These are phyloP conservation scores for Brassica incana DNA, from an alignment of 345 rosid species.

Conservation along the genomic window DNA sequence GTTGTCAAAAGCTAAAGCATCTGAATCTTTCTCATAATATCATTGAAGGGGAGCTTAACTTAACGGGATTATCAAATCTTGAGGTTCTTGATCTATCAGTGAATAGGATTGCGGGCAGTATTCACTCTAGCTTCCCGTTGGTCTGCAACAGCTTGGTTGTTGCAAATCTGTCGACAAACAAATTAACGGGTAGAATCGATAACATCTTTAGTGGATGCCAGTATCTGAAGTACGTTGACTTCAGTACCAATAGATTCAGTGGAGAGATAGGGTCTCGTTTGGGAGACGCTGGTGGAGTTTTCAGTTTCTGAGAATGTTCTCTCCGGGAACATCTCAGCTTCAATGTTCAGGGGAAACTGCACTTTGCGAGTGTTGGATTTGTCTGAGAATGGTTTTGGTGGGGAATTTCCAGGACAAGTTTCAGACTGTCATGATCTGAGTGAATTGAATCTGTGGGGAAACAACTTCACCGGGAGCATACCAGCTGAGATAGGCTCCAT, in stretches of 20 bases:
- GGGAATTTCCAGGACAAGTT: conserved; percentile 48
- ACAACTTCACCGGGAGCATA: conserved; percentile 57
- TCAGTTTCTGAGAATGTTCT: conserved; percentile 57
- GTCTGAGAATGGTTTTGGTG: conserved; percentile 56
- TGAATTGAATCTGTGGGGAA: conserved; percentile 63
- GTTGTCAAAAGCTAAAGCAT: conserved; percentile 49
- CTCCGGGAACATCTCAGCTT: conserved; percentile 45
- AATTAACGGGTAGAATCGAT: conserved; percentile 60
- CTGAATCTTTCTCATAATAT: neutral
- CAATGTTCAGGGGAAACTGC: conserved; percentile 52
- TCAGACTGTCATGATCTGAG: conserved; percentile 59
- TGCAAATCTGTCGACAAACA: conserved; percentile 58
- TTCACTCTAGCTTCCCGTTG: conserved; percentile 49
- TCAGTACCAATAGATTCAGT: conserved; percentile 58
- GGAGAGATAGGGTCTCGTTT: conserved; percentile 46
- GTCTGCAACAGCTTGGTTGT: conserved; percentile 59
- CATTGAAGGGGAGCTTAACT: conserved; percentile 49
- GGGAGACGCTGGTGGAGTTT: conserved; percentile 53
- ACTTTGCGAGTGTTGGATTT: conserved; percentile 56
- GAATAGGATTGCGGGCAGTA: conserved; percentile 62
- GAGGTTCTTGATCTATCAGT: conserved; percentile 60
- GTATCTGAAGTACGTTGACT: conserved; percentile 62
- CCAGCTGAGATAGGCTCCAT: conserved; percentile 68
- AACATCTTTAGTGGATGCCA: conserved; percentile 54
- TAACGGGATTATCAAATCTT: conserved; percentile 55